A percentile compares a stretch with the other conserved stretches of the same genome.
These are phyloP conservation scores for Jatropha podagrica DNA, from an alignment of 441 rosid genomes.

Conservation along the genomic window DNA sequence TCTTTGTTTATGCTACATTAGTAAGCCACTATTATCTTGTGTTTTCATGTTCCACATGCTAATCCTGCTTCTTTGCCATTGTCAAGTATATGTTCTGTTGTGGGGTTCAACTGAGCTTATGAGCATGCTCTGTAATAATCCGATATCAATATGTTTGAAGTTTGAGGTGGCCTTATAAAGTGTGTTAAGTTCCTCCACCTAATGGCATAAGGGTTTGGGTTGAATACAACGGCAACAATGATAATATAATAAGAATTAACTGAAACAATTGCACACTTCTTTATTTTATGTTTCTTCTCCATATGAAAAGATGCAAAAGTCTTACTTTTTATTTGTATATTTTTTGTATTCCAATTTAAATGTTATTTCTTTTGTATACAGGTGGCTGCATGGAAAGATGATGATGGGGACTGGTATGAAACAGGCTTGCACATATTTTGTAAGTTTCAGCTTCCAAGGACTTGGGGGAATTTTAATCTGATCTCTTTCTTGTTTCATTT, in stretches of 20 bases:
- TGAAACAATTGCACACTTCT: background rate
- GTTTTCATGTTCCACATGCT: background rate
- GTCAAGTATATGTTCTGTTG: too few relatives aligned
- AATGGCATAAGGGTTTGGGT: background rate
- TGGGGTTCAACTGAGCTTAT: too few relatives aligned
- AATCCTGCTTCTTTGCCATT: too few relatives aligned
- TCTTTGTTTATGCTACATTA: background rate
- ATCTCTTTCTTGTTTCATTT: background rate
- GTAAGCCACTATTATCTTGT: background rate
- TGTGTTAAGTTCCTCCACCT: background rate
- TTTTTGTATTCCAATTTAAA: background rate
- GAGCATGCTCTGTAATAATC: too few relatives aligned
- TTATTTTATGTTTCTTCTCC: background rate
- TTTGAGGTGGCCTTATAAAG: background rate
- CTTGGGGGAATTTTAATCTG: background rate
- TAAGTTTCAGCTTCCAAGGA: constrained; percentile 39
- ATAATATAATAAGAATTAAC: background rate
- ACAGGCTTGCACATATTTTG: constrained; percentile 96
- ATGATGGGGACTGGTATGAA: constrained; percentile 94
- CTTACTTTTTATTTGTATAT: background rate
- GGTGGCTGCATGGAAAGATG: constrained; percentile 98
- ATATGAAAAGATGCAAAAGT: background rate
- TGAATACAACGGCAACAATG: background rate
- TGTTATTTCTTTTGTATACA: constrained; percentile 18
- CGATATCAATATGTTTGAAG: background rate